phyloP scores from a whole-genome alignment of 768 basidiomycete genomes.

The Auricularia auricula-judae region DNA sequence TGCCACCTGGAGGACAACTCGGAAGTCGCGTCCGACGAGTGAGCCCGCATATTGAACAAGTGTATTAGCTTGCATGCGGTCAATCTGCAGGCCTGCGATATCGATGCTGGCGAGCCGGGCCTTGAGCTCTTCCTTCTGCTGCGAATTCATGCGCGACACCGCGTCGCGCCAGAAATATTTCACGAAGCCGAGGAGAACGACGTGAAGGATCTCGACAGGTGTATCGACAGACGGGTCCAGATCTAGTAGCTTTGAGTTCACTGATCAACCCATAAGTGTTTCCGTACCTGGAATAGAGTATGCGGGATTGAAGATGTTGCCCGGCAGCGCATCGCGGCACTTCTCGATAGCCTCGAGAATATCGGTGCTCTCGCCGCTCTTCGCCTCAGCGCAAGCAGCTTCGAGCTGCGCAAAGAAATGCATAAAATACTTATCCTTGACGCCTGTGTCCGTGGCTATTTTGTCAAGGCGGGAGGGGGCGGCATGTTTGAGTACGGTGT shows the following conservation, averaged over 20 bases:
- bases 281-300: neutral
- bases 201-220: slow-evolving; percentile 9
- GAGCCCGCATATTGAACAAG: slow-evolving; percentile 33
- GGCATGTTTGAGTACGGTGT: neutral
- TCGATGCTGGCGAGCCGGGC: neutral
- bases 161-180: slow-evolving; percentile 40
- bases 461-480: neutral
- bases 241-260: neutral
- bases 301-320: neutral
- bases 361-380: neutral
- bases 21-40: slow-evolving; percentile 30
- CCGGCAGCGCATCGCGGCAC: neutral
- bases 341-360: neutral
- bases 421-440: slow-evolving; percentile 25
- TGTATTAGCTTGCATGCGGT: slow-evolving; percentile 26
- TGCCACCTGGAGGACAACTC: neutral
- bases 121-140: neutral
- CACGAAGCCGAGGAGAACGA: slow-evolving; percentile 31
- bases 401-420: slow-evolving; percentile 16
- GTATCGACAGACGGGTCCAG: slow-evolving; percentile 14
- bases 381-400: neutral
- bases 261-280: neutral
- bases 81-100: slow-evolving; percentile 19
- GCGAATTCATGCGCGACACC: neutral
- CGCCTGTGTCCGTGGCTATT: slow-evolving; percentile 18